phyloP scores from a whole-genome alignment of 768 basidiomycete species.

The Auricularia cornea region DNA sequence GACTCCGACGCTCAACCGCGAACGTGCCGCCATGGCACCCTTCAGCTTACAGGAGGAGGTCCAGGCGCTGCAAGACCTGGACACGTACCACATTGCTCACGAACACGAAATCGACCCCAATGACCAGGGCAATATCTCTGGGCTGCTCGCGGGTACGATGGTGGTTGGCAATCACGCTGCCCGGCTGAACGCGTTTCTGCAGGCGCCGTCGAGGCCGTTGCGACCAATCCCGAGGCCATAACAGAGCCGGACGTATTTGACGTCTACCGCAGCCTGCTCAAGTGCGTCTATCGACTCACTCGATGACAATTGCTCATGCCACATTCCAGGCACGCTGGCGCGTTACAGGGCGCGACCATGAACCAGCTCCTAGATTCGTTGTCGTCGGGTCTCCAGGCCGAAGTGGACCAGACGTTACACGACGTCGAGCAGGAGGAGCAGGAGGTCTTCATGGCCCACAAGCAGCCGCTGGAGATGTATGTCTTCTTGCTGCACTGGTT shows the following conservation, averaged over 20 bases:
- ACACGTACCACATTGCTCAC: slow-evolving; percentile 13
- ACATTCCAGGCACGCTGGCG: slow-evolving; percentile 37
- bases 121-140: slow-evolving; percentile 8
- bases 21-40: slow-evolving; percentile 9
- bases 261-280: slow-evolving; percentile 73
- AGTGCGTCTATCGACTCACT: slow-evolving; percentile 25
- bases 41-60: slow-evolving; percentile 23
- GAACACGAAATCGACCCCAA: slow-evolving; percentile 22
- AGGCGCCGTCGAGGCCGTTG: slow-evolving; percentile 79
- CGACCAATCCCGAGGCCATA: slow-evolving; percentile 67
- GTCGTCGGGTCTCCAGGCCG: slow-evolving; percentile 60
- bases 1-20: too few species aligned
- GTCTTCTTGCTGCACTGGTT: slow-evolving; percentile 93
- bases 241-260: slow-evolving; percentile 65
- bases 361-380: slow-evolving; percentile 85
- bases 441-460: slow-evolving; percentile 53
- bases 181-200: slow-evolving; percentile 7
- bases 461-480: slow-evolving; percentile 77
- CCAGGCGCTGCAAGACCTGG: slow-evolving; percentile 9
- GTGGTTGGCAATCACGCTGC: neutral
- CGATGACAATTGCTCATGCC: neutral
- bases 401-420: slow-evolving; percentile 61
- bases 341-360: slow-evolving; percentile 57
- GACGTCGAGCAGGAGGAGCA: slow-evolving; percentile 64
- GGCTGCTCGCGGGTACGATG: slow-evolving; percentile 15